phyloP scores from a whole-genome alignment of 768 basidiomycete genomes.

The Fibroporia radiculosa region DNA sequence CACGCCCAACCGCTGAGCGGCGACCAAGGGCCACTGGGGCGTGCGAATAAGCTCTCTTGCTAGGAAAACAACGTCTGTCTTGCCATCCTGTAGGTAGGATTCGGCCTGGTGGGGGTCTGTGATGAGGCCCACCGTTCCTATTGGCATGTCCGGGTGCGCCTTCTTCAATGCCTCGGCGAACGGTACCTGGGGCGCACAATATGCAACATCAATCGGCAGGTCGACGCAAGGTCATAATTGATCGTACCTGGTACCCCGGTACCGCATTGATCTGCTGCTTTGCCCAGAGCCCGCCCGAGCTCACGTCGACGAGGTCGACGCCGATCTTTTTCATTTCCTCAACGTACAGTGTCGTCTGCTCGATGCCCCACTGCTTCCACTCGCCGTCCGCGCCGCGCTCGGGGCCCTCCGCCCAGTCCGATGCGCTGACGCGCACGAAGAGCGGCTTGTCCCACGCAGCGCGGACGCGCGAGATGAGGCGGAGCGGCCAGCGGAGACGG shows the following conservation, averaged over 20 bases:
- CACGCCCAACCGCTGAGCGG: slow-evolving; percentile 56
- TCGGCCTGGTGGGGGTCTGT: slow-evolving; percentile 53
- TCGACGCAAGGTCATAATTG: background rate
- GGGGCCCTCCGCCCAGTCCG: slow-evolving; percentile 45
- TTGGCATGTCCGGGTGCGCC: slow-evolving; percentile 42
- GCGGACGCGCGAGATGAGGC: slow-evolving; percentile 44
- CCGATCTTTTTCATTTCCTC: slow-evolving; percentile 51
- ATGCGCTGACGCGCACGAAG: slow-evolving; percentile 53
- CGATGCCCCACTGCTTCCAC: slow-evolving; percentile 70
- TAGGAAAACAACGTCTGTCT: slow-evolving; percentile 62
- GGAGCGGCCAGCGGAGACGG: slow-evolving; percentile 60
- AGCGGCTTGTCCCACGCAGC: slow-evolving; percentile 62
- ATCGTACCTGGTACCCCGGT: slow-evolving; percentile 55
- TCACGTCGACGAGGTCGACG: slow-evolving; percentile 70
- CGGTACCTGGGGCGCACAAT: slow-evolving; percentile 37
- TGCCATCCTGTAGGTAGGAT: slow-evolving; percentile 51
- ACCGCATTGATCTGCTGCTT: slow-evolving; percentile 47
- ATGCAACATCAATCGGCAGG: background rate
- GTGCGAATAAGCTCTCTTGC: slow-evolving; percentile 61
- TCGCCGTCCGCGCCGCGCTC: slow-evolving; percentile 46
- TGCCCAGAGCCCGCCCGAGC: slow-evolving; percentile 52
- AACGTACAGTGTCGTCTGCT: slow-evolving; percentile 59
- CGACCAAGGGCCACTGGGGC: slow-evolving; percentile 55
- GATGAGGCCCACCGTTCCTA: slow-evolving; percentile 70
- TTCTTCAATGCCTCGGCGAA: slow-evolving; percentile 63